Evolutionary conservation across 1,284 basidiomycete genomes (phyloP).

Genomic region (Moesziomyces antarcticus): DNA sequence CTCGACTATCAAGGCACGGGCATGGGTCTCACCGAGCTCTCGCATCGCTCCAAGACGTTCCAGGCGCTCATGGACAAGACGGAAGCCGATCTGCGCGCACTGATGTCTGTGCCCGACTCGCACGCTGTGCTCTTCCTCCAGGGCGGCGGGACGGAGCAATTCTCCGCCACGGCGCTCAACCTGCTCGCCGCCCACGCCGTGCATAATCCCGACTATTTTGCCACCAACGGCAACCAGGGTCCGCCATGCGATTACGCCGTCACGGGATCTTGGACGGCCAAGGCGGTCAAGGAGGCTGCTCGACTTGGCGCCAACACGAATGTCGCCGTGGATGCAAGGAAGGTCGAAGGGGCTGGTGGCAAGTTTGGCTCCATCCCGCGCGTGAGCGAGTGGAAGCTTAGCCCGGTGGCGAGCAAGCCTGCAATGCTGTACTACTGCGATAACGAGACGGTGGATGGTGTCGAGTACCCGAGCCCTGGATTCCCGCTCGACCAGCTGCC

Average conservation of each 20-base stretch:
- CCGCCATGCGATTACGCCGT: conserved; percentile 66
- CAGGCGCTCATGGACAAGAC: conserved; percentile 60
- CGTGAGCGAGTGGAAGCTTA: conserved; percentile 80
- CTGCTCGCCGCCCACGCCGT: conserved; percentile 61
- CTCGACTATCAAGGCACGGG: conserved; percentile 62
- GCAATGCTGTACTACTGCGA: conserved; percentile 98
- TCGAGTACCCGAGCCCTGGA: conserved; percentile 83
- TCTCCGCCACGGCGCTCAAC: conserved; percentile 64
- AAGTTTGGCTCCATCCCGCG: conserved; percentile 83
- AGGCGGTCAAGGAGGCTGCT: conserved; percentile 63
- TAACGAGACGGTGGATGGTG: conserved; percentile 98
- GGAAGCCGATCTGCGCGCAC: conserved; percentile 58
- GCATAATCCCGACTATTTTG: conserved; percentile 55
- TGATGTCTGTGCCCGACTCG: conserved; percentile 58
- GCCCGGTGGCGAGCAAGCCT: conserved; percentile 73
- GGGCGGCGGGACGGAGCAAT: conserved; percentile 67
- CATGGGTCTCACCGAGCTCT: conserved; percentile 66
- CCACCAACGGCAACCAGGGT: conserved; percentile 37
- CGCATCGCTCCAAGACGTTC: conserved; percentile 64
- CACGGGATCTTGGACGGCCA: conserved; percentile 64
- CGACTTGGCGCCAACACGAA: conserved; percentile 57
- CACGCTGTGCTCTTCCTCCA: conserved; percentile 65
- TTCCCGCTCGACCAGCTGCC: conserved; percentile 87
- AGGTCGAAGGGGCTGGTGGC: conserved; percentile 43
- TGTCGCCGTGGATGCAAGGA: conserved; percentile 53